Evolutionary conservation across 106 monocot genomes (phyloP).

Genomic region (Allium fistulosum): DNA sequence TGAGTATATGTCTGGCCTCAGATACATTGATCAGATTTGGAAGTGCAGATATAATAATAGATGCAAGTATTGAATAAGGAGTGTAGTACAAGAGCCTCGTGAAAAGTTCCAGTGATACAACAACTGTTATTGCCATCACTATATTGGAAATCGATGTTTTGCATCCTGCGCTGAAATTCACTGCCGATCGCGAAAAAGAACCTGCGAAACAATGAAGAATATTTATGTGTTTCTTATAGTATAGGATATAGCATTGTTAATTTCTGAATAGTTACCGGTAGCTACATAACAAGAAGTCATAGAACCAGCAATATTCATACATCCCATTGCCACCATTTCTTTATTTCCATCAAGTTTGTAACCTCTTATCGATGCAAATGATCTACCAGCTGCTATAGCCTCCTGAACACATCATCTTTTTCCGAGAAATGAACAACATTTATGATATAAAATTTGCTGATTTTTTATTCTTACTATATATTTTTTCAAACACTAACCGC

Average conservation of each 20-base stretch:
- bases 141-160: slow-evolving; percentile 63
- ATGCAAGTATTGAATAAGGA: slow-evolving; percentile 49
- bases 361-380: slow-evolving; percentile 66
- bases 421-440: too few species aligned
- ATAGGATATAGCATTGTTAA: too few species aligned
- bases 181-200: slow-evolving; percentile 66
- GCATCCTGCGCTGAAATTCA: slow-evolving; percentile 66
- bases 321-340: slow-evolving; percentile 90
- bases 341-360: slow-evolving; percentile 84
- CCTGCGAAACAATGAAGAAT: slow-evolving; percentile 18
- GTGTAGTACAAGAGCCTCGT: slow-evolving; percentile 61
- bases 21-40: slow-evolving; percentile 51
- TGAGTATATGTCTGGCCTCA: slow-evolving; percentile 49
- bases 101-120: slow-evolving; percentile 45
- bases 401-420: slow-evolving; percentile 36
- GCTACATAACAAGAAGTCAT: slow-evolving; percentile 85
- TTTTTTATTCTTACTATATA: too few species aligned
- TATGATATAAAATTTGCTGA: neutral
- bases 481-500: slow-evolving; percentile 27
- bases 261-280: slow-evolving; percentile 34
- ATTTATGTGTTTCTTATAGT: too few species aligned
- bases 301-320: slow-evolving; percentile 80
- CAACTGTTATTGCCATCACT: slow-evolving; percentile 55
- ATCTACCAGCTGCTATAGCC: slow-evolving; percentile 79
- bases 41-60: slow-evolving; percentile 65